These are phyloP conservation scores for Golubevia pallescens DNA, from an alignment of 1,284 basidiomycete genomes.

Conservation along the genomic window DNA sequence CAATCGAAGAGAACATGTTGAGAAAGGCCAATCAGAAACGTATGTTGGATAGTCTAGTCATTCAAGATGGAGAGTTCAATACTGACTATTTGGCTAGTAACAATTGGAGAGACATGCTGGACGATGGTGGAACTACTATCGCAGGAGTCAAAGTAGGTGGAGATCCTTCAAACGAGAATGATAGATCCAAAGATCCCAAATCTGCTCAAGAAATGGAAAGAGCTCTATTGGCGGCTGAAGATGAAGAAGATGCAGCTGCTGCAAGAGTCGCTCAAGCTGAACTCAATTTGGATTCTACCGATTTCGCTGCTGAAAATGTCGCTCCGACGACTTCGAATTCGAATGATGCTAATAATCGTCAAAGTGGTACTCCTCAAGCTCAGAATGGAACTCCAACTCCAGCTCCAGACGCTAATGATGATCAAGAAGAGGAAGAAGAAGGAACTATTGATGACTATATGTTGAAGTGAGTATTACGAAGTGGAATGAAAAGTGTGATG, in stretches of 20 bases:
- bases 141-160: conserved; percentile 43
- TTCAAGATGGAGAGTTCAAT: conserved; percentile 87
- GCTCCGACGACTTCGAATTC: conserved; percentile 36
- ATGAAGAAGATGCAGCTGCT: conserved; percentile 82
- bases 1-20: conserved; percentile 95
- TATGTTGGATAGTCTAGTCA: conserved; percentile 86
- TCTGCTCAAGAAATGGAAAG: conserved; percentile 68
- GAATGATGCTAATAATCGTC: conserved; percentile 6
- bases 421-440: conserved; percentile 66
- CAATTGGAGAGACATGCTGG: conserved; percentile 87
- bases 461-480: conserved; percentile 67
- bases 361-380: conserved; percentile 10
- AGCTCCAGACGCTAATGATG: conserved; percentile 4
- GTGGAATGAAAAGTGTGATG: not conserved
- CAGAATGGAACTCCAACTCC: conserved; percentile 4
- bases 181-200: conserved; percentile 64
- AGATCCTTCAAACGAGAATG: conserved; percentile 66
- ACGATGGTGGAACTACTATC: conserved; percentile 54
- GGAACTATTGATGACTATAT: conserved; percentile 85
- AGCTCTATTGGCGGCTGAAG: conserved; percentile 84
- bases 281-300: conserved; percentile 29
- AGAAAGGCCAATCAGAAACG: conserved; percentile 96
- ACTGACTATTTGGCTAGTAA: conserved; percentile 67
- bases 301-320: conserved; percentile 32
- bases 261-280: conserved; percentile 74